Evolutionary conservation across 176 grass and related monocot species (phyloP).

Genomic region (Avena sativa): DNA sequence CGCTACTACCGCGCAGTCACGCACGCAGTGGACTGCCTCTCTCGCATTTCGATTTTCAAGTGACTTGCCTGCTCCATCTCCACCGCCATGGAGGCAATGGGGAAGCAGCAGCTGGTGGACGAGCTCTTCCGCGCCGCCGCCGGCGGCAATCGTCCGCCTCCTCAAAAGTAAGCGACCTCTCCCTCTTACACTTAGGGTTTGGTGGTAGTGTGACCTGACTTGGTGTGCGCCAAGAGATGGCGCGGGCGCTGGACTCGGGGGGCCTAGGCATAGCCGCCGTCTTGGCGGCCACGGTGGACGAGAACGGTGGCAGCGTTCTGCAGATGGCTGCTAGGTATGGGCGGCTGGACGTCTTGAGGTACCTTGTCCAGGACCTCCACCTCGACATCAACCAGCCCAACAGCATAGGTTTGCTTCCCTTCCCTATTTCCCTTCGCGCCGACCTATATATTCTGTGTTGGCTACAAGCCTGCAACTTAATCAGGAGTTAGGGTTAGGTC

Average conservation of each 20-base stretch:
- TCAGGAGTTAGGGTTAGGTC: background rate
- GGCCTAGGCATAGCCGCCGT: background rate
- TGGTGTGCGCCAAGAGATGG: background rate
- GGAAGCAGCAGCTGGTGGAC: background rate
- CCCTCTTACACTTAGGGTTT: background rate
- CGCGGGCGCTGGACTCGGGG: background rate
- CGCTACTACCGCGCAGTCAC: too few relatives aligned
- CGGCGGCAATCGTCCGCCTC: background rate
- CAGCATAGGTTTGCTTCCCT: background rate
- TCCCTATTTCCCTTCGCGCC: too few relatives aligned
- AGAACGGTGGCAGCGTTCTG: background rate
- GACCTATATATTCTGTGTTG: background rate
- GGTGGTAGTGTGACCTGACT: background rate
- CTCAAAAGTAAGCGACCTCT: background rate
- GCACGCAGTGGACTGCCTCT: background rate
- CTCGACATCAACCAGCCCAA: slow-evolving; percentile 4
- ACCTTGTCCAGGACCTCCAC: slow-evolving; percentile 11
- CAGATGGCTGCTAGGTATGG: background rate
- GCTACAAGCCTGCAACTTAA: background rate
- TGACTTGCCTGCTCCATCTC: background rate
- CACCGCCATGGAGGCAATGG: background rate
- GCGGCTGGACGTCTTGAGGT: background rate
- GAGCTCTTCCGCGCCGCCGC: background rate
- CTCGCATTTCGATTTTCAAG: background rate
- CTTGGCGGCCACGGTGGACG: background rate